phyloP scores from a whole-genome alignment of 2,329 filamentous ascomycete species.

The Stemphylium beticola region DNA sequence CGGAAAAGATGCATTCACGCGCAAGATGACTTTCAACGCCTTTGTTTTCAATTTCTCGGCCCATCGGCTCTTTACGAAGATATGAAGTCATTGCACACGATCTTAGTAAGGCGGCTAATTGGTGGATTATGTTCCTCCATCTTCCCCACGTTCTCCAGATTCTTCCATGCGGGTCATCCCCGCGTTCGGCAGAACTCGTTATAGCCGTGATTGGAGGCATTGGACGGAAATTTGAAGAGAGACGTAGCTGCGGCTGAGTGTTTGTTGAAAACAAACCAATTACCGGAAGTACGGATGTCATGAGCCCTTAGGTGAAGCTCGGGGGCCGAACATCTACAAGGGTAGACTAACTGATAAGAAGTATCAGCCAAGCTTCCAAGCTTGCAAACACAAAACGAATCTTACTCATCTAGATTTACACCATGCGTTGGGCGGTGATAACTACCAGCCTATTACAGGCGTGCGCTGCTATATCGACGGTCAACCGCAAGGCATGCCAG shows the following conservation, averaged over 20 bases:
- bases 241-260: background rate
- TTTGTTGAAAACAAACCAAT: background rate
- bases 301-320: background rate
- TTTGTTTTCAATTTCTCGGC: background rate
- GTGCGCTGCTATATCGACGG: slow-evolving; percentile 21
- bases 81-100: background rate
- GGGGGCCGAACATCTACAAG: background rate
- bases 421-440: slow-evolving; percentile 20
- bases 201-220: slow-evolving; percentile 11
- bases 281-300: background rate
- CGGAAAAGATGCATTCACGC: background rate
- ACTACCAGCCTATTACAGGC: slow-evolving; percentile 19
- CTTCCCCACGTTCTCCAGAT: slow-evolving; percentile 19
- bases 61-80: background rate
- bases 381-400: background rate
- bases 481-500: slow-evolving; percentile 45
- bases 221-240: background rate
- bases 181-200: slow-evolving; percentile 11
- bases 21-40: background rate
- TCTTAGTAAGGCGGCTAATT: slow-evolving; percentile 13
- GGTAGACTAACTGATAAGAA: background rate
- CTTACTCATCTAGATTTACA: background rate
- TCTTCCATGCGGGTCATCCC: slow-evolving; percentile 17
- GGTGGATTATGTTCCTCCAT: slow-evolving; percentile 28
- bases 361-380: background rate